Percentiles rank a stretch among this genome's conserved stretches.
Evolutionary conservation across 1,139 yeast species (phyloP).

Genomic region (Protomyces arabidopsidicola): DNA sequence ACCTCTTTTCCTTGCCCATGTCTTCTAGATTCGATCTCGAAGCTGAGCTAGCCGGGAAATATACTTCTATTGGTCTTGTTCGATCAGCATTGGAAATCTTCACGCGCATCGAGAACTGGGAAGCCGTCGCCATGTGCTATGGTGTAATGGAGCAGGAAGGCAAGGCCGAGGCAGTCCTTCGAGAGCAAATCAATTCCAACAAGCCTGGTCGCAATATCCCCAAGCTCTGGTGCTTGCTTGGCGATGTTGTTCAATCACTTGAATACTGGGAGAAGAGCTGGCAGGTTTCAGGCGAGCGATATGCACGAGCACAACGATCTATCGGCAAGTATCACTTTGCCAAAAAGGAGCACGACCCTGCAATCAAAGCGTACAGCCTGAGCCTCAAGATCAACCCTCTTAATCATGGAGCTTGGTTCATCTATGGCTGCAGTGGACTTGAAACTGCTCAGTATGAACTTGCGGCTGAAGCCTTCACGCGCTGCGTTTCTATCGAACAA

Average conservation of each 20-base stretch:
- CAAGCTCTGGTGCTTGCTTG: constrained; percentile 75
- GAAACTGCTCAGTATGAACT: constrained; percentile 66
- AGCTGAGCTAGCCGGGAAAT: constrained; percentile 74
- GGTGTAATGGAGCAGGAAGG: constrained; percentile 76
- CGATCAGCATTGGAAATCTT: constrained; percentile 87
- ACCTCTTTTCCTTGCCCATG: constrained; percentile 68
- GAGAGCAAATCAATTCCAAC: constrained; percentile 47
- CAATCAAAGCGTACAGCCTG: constrained; percentile 67
- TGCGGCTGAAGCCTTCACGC: constrained; percentile 88
- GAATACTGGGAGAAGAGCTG: constrained; percentile 77
- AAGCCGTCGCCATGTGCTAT: constrained; percentile 86
- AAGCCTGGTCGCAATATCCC: constrained; percentile 57
- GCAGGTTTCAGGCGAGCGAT: constrained; percentile 61
- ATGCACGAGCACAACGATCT: constrained; percentile 80
- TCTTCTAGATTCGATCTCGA: constrained; percentile 87
- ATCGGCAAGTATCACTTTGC: constrained; percentile 66
- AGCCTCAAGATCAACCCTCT: constrained; percentile 73
- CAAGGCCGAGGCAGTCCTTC: constrained; percentile 59
- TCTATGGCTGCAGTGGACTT: constrained; percentile 86
- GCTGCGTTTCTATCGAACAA: constrained; percentile 85
- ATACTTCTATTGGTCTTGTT: constrained; percentile 77
- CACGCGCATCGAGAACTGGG: constrained; percentile 67
- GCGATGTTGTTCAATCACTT: constrained; percentile 80
- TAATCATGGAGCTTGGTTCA: constrained; percentile 78
- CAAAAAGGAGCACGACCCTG: constrained; percentile 50